Evolutionary conservation across 1,139 yeast genomes (phyloP).

Genomic region (Diutina sp.): DNA sequence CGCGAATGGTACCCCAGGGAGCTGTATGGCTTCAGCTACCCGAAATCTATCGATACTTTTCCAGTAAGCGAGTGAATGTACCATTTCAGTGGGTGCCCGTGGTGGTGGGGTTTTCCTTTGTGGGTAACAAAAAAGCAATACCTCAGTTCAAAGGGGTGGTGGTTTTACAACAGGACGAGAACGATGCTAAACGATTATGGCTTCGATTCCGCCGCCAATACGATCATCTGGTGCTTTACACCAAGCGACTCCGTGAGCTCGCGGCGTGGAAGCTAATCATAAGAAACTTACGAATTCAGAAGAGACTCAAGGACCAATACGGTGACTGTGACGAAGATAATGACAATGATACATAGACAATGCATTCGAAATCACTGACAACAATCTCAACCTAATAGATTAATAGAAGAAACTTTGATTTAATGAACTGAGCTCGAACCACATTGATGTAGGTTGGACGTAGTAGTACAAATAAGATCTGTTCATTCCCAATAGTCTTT

Average conservation of each 20-base stretch:
- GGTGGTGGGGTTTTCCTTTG: neutral
- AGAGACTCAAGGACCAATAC: neutral
- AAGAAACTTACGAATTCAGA: neutral
- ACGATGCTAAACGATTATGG: neutral
- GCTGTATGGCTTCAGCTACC: constrained; percentile 19
- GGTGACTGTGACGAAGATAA: neutral
- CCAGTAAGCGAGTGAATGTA: neutral
- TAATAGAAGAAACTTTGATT: too few relatives aligned
- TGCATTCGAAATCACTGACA: too few relatives aligned
- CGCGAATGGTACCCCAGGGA: constrained; percentile 20
- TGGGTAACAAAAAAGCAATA: neutral
- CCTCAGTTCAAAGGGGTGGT: neutral
- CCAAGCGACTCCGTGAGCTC: neutral
- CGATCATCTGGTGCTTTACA: neutral
- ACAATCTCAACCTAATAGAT: too few relatives aligned
- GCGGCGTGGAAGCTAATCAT: neutral
- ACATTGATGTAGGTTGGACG: too few relatives aligned
- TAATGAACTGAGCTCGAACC: too few relatives aligned
- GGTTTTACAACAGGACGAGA: neutral
- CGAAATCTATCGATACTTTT: constrained; percentile 6
- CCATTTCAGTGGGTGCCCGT: neutral
- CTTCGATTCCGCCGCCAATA: neutral
- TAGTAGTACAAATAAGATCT: too few relatives aligned
- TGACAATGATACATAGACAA: too few relatives aligned
- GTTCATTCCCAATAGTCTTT: too few relatives aligned